A percentile compares a stretch with the other conserved stretches of the same genome.
Conservation (phyloP, 2,329 filamentous ascomycete species). For the Aspergillus calidoustus region DNA sequence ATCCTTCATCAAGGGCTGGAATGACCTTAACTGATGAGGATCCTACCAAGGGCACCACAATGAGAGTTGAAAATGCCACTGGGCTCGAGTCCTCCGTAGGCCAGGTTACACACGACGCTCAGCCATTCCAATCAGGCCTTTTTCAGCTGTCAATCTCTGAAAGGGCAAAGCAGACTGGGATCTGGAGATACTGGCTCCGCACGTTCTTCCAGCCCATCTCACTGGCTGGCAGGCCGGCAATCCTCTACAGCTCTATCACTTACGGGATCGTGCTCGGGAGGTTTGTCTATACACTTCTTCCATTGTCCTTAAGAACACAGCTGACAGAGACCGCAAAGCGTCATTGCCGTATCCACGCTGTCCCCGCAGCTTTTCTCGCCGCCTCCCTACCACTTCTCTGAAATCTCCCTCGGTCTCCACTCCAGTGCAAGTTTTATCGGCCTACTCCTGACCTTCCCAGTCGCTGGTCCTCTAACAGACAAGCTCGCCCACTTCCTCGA, state of each 20-base stretch:
- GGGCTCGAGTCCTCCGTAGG: no score
- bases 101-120: no score
- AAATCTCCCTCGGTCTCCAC: slow-evolving; percentile 33
- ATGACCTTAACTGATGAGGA: no score
- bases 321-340: slow-evolving; percentile 19
- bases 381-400: slow-evolving; percentile 40
- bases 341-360: slow-evolving; percentile 35
- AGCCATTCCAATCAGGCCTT: slow-evolving; percentile 34
- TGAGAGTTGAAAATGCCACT: no score
- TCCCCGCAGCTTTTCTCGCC: slow-evolving; percentile 32
- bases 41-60: no score
- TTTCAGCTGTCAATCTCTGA: slow-evolving; percentile 31
- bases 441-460: slow-evolving; percentile 43
- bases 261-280: slow-evolving; percentile 33
- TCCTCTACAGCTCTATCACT: slow-evolving; percentile 32
- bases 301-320: neutral
- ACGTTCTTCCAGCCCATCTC: slow-evolving; percentile 32
- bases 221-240: slow-evolving; percentile 29
- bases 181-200: slow-evolving; percentile 22
- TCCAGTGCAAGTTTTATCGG: slow-evolving; percentile 43
- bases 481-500: slow-evolving; percentile 40
- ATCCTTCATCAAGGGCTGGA: slow-evolving; percentile 20
- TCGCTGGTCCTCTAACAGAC: slow-evolving; percentile 49
- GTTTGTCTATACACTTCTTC: slow-evolving; percentile 25
- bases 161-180: slow-evolving; percentile 25